Base-by-base conservation (phyloP, 1,284 basidiomycete genomes). In the Neolentinus lepideus region DNA sequence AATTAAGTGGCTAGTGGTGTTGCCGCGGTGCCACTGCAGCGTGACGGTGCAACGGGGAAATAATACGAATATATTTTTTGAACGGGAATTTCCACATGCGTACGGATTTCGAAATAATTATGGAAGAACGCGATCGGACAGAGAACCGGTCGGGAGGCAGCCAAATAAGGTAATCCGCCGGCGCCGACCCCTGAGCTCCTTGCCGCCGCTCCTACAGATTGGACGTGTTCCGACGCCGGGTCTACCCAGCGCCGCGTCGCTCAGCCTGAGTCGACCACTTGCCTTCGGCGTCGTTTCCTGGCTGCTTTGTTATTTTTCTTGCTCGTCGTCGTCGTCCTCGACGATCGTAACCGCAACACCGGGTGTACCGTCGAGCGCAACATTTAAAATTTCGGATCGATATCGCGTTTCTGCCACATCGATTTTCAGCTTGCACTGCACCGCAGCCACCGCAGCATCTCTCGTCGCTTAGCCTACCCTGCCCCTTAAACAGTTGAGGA, bases 371-470 rank as follows among this genome's bases (percentile, higher is more conserved):
- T 4, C 29, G 6, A 31, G 29, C 29, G 29, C 6, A 12, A 12
- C 29, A 31, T 31, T 50, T 22, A 50, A 50, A 50, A 43, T 43
- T 50, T 50, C 47, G 9, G 47, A 50, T 50, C 47, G 47, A 50
- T 50, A 26, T 26, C n/a, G 24, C 22, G 27, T 50, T 50, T 29
- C 47, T 25, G 47, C 47, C 33, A 21, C 11, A 52, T 33, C 33
- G 29, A 36, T 33, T 36, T 29, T 22, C 21, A 31, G 19, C 27
- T 26, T 51, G 22, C 50, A 19, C 50, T 35, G 33, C 33, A 35
- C 33, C 38, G 38, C 38, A 9, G 38, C 38, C 6, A 6, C 38
- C n/a, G 51, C 19, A n/a, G 29, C 47, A 31, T 22, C 33, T 12
- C 27, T 21, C 51, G 29, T 35, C 27, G 19, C 29, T 24, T n/a